These are phyloP conservation scores for Pelargonium exstipulatum DNA, from an alignment of 441 rosid genomes.

Conservation along the genomic window DNA sequence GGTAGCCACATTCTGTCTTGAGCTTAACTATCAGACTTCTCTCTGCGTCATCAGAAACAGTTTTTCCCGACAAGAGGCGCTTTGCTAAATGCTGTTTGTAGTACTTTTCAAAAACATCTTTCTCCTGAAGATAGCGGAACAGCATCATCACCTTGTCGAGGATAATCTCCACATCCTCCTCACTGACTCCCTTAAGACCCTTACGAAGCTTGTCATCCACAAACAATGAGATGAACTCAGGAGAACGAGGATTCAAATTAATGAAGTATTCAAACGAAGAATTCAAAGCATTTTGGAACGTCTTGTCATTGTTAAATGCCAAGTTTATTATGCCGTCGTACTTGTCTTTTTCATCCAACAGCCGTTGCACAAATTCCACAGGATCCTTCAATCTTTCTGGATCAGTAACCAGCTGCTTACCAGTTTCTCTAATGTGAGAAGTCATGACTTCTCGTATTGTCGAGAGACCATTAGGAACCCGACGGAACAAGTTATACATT, in stretches of 20 bases:
- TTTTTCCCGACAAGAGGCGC: constrained; percentile 89
- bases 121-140: constrained; percentile 92
- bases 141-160: constrained; percentile 98
- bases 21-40: constrained; percentile 91
- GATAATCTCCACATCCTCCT: constrained; percentile 82
- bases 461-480: constrained; percentile 77
- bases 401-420: constrained; percentile 85
- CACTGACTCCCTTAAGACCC: constrained; percentile 77
- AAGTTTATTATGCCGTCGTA: constrained; percentile 62
- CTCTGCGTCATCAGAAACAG: constrained; percentile 88
- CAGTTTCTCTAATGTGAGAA: constrained; percentile 87
- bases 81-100: constrained; percentile 93
- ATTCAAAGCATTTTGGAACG: constrained; percentile 88
- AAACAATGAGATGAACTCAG: constrained; percentile 83
- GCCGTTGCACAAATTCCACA: constrained; percentile 86
- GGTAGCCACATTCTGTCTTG: constrained; percentile 91
- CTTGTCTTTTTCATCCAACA: constrained; percentile 83
- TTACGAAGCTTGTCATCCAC: constrained; percentile 90
- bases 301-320: constrained; percentile 75
- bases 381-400: constrained; percentile 90
- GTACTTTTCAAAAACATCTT: constrained; percentile 92
- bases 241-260: constrained; percentile 80
- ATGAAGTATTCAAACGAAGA: constrained; percentile 89
- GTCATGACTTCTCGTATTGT: constrained; percentile 82
- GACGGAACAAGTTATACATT: constrained; percentile 79